Base-by-base conservation (phyloP, 179 eudicot genomes). In the Silene vulgaris region DNA sequence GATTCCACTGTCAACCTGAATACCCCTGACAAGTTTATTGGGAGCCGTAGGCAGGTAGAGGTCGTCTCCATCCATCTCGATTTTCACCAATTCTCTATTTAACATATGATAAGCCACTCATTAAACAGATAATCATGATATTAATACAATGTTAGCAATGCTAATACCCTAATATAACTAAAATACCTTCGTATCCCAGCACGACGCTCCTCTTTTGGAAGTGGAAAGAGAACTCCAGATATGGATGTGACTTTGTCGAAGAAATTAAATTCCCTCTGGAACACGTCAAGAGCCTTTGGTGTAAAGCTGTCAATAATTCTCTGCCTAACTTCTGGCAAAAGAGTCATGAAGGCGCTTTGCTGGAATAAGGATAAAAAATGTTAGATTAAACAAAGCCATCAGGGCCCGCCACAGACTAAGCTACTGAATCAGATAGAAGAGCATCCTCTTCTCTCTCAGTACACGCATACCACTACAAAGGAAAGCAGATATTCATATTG, bases 21-120 rank as follows among this genome's bases (percentile, higher is more conserved):
- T 90, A 65, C 99, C 96, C 82, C 86, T 83, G 19, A 95, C 97
- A 86, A 88, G 82, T 82, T 90, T 93, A 79, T 68, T 87, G 67
- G 92, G 88, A 80, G 95, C 99, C 70, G 97, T 95, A 75, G 99
- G 99, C 56, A 95, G 89, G 84, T 93, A 95, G 35, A 93, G 91
- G 86, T 88, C 93, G 65, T 92, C 97, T 74, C 97, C 97, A 23
- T 86, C 79, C 89, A 89, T 23, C 84, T 89, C 77, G 69, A 95
- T 90, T 81, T 86, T 86, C 85, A 85, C 99, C 80, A 95, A 84
- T 82, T 93, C 97, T 83, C 97, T 93, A 75, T 57, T 71, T 71
- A 56, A 50, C 59, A 81, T 75, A 48, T 26, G 66, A 35, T 19
- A 54, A 52, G 9, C 35, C 52, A 60, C 54, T 61, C 43, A 65